phyloP scores from a whole-genome alignment of 129 eudicot species.

The Glebionis coronaria region DNA sequence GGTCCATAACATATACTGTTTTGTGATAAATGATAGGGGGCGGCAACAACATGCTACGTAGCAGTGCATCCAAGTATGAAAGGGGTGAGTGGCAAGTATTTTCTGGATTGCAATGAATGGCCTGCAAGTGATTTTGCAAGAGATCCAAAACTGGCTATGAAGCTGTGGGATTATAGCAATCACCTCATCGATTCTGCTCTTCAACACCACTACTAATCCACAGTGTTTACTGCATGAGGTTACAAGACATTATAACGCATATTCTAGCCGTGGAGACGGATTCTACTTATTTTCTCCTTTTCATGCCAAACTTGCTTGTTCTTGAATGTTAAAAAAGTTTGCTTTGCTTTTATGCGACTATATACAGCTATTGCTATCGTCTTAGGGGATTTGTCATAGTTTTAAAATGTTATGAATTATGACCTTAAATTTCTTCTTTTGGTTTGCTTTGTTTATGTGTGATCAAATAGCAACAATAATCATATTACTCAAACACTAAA shows the following conservation, averaged over 20 bases:
- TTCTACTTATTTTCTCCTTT: not conserved
- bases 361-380: not conserved
- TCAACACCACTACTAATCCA: conserved; percentile 4
- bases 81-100: conserved; percentile 79
- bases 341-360: conserved; percentile 10
- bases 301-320: not conserved
- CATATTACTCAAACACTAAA: too few species aligned
- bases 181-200: conserved; percentile 46
- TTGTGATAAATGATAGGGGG: conserved; percentile 57
- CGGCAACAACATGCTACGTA: conserved; percentile 92
- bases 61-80: conserved; percentile 76
- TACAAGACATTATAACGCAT: not conserved
- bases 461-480: not conserved
- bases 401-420: not conserved
- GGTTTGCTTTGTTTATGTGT: not conserved
- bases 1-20: not conserved
- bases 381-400: not conserved
- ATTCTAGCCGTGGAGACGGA: not conserved
- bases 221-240: conserved; percentile 8
- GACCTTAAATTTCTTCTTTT: not conserved
- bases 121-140: conserved; percentile 54
- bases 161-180: conserved; percentile 85
- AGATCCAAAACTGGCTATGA: conserved; percentile 59
- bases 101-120: conserved; percentile 76
- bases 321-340: conserved; percentile 4